Conservation (phyloP, 805 yeast species). For the Komagataella mondaviorum region DNA sequence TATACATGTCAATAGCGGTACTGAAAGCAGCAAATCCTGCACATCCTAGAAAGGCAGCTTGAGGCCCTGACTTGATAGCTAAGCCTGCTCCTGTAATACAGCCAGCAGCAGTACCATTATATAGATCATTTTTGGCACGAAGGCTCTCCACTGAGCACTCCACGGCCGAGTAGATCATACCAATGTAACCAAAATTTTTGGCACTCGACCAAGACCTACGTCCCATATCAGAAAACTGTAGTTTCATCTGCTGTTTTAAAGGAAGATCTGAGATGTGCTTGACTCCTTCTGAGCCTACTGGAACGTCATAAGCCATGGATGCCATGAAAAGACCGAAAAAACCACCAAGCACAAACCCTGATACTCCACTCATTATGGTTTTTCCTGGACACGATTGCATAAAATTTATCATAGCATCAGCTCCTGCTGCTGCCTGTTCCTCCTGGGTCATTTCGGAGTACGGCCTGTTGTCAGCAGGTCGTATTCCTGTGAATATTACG, state of each 20-base stretch:
- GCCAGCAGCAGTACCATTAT: conserved; percentile 87
- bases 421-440: conserved; percentile 88
- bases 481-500: neutral
- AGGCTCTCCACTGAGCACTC: conserved; percentile 80
- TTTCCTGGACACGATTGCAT: conserved; percentile 96
- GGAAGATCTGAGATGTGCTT: conserved; percentile 71
- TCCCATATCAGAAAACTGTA: conserved; percentile 89
- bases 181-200: conserved; percentile 87
- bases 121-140: conserved; percentile 84
- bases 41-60: conserved; percentile 83
- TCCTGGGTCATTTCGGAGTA: conserved; percentile 71
- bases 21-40: conserved; percentile 97
- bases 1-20: conserved; percentile 74
- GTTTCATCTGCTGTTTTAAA: conserved; percentile 80
- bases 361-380: conserved; percentile 79
- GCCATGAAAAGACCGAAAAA: conserved; percentile 94
- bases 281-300: conserved; percentile 36
- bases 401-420: conserved; percentile 65
- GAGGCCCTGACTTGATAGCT: conserved; percentile 88
- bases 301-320: conserved; percentile 73
- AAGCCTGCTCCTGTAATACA: conserved; percentile 95
- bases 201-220: conserved; percentile 79
- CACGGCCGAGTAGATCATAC: conserved; percentile 82
- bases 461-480: conserved; percentile 22
- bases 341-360: conserved; percentile 92